phyloP scores from a whole-genome alignment of 129 eudicot genomes.

The Arctium lappa region DNA sequence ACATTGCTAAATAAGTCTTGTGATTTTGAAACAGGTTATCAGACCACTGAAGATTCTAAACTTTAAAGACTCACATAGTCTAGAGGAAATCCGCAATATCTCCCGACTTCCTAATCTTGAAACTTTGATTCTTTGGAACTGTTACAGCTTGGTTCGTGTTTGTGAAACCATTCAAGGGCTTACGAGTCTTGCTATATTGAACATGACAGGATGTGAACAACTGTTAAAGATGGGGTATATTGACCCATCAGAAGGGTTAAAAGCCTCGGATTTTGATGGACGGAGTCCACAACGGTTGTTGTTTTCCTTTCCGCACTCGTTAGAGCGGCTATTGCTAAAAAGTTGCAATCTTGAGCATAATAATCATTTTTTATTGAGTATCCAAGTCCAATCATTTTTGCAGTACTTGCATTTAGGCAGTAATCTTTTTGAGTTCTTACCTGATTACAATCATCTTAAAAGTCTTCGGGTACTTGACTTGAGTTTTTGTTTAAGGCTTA shows the following conservation, averaged over 20 bases:
- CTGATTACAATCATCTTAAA: neutral
- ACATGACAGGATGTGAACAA: slow-evolving; percentile 12
- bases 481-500: slow-evolving; percentile 14
- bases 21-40: neutral
- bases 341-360: slow-evolving; percentile 5
- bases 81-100: slow-evolving; percentile 1
- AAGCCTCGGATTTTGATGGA: neutral
- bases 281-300: neutral
- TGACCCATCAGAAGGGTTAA: neutral
- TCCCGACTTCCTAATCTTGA: slow-evolving; percentile 12
- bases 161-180: slow-evolving; percentile 8
- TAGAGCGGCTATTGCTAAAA: neutral
- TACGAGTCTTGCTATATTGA: slow-evolving; percentile 11
- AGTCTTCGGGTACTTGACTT: slow-evolving; percentile 10
- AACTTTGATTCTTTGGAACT: slow-evolving; percentile 16
- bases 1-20: neutral
- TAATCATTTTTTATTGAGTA: neutral
- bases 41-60: slow-evolving; percentile 1
- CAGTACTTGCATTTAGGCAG: slow-evolving; percentile 18
- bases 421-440: neutral
- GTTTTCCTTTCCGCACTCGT: slow-evolving; percentile 3
- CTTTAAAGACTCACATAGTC: slow-evolving; percentile 2
- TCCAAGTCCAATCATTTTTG: neutral
- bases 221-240: neutral
- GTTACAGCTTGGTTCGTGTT: neutral